phyloP scores from a whole-genome alignment of 257 asterid species.

The Solanum pimpinellifolium region DNA sequence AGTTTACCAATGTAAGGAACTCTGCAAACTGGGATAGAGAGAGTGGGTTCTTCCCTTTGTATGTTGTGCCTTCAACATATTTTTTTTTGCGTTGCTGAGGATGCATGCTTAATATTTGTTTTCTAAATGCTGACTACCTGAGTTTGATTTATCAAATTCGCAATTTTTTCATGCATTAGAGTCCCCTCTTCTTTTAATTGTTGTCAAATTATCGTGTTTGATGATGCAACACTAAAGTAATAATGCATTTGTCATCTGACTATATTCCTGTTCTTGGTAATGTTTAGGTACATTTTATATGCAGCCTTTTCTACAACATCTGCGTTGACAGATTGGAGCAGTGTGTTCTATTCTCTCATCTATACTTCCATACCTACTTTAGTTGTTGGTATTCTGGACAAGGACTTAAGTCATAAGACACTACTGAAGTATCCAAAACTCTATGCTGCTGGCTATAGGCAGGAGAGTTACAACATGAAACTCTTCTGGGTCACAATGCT shows the following conservation, averaged over 20 bases:
- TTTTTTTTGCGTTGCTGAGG: not conserved
- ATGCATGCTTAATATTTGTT: not conserved
- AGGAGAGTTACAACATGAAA: constrained; percentile 82
- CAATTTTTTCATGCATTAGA: not conserved
- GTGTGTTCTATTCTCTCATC: constrained; percentile 82
- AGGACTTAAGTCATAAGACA: constrained; percentile 80
- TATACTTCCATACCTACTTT: constrained; percentile 93
- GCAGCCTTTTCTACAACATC: constrained; percentile 93
- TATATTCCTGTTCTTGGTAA: not conserved
- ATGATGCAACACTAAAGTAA: not conserved
- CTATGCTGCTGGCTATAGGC: constrained; percentile 83
- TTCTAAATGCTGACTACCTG: not conserved
- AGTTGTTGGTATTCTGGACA: constrained; percentile 90
- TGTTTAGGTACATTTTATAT: constrained; percentile 70
- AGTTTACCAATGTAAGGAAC: not conserved
- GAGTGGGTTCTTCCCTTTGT: not conserved
- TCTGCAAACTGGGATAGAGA: not conserved
- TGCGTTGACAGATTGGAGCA: constrained; percentile 95
- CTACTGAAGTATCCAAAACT: constrained; percentile 85
- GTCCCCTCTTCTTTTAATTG: not conserved
- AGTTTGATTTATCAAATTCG: not conserved
- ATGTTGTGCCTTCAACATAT: not conserved
- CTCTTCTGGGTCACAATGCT: constrained; percentile 94
- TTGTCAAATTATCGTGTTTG: not conserved
- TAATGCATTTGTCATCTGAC: not conserved